phyloP scores from a whole-genome alignment of 495 filamentous ascomycete genomes.

The Neurospora sp. region DNA sequence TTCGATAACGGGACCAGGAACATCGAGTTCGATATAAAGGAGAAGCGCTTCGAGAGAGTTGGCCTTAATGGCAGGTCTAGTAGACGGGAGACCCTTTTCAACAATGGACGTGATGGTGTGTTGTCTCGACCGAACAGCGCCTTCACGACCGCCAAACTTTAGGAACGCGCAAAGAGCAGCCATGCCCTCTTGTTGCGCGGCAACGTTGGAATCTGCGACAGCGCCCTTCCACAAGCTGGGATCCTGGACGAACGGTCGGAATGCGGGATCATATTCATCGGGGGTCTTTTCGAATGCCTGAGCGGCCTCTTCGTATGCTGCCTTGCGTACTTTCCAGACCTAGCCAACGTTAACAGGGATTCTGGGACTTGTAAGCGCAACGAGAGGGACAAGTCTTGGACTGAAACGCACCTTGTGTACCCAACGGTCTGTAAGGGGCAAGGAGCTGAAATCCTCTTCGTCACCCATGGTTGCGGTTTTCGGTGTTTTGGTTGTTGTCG shows the following conservation, averaged over 20 bases:
- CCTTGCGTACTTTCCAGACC: conserved; percentile 96
- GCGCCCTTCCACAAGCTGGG: conserved; percentile 83
- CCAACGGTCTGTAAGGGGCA: conserved; percentile 76
- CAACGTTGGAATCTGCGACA: conserved; percentile 92
- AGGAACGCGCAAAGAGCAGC: conserved; percentile 79
- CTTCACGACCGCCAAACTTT: conserved; percentile 72
- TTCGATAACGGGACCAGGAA: conserved; percentile 76
- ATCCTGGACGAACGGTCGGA: conserved; percentile 78
- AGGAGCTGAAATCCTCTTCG: conserved; percentile 75
- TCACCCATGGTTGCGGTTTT: conserved; percentile 46
- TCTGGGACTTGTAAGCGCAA: neutral
- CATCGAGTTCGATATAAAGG: conserved; percentile 83
- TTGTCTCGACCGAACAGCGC: conserved; percentile 69
- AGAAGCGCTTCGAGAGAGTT: conserved; percentile 79
- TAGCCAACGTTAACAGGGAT: conserved; percentile 19
- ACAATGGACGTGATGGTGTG: conserved; percentile 66
- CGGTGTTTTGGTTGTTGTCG: conserved; percentile 2
- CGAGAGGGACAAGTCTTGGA: neutral
- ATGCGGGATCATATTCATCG: conserved; percentile 79
- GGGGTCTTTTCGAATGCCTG: conserved; percentile 76
- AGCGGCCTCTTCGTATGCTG: conserved; percentile 86
- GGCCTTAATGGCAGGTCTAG: conserved; percentile 77
- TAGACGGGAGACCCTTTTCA: conserved; percentile 86
- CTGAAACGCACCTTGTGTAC: conserved; percentile 62
- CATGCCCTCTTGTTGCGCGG: conserved; percentile 89